Percentiles rank a stretch among this genome's conserved stretches.
phyloP scores from a whole-genome alignment of 139 green algal genomes.

The Trebouxia sp. region DNA sequence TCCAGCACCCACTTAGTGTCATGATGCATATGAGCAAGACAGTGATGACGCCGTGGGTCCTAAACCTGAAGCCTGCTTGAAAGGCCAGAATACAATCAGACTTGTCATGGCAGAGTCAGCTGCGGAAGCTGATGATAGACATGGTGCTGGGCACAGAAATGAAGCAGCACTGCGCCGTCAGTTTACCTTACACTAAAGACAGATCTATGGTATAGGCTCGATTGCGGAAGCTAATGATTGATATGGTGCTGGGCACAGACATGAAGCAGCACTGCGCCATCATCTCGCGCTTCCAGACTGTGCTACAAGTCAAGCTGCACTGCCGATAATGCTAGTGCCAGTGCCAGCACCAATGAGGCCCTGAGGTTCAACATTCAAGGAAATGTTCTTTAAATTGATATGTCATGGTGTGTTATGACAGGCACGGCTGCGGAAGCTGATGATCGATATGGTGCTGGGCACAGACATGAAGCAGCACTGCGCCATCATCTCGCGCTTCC shows the following conservation, averaged over 20 bases:
- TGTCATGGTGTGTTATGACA: no score
- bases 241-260: conserved; percentile 58
- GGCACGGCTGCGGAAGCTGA: conserved; percentile 42
- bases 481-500: conserved; percentile 55
- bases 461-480: conserved; percentile 68
- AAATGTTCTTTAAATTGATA: no score
- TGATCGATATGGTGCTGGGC: conserved; percentile 58
- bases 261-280: conserved; percentile 63
- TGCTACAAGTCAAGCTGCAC: conserved; percentile 41
- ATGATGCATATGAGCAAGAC: no score
- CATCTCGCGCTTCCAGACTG: conserved; percentile 50
- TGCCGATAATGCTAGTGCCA: background rate
- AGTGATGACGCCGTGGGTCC: no score
- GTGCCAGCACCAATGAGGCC: no score
- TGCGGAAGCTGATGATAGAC: conserved; percentile 51
- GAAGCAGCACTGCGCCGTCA: conserved; percentile 58
- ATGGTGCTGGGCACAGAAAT: conserved; percentile 62
- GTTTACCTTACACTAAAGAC: conserved; percentile 49
- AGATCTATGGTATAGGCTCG: conserved; percentile 38
- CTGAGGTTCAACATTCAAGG: conserved; percentile 35
- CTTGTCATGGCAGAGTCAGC: conserved; percentile 29
- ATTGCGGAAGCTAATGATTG: conserved; percentile 48
- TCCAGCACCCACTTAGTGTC: no score
- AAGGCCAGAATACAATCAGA: no score
- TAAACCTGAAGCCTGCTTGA: no score